A percentile compares a stretch with the other conserved stretches of the same genome.
Conservation (phyloP, 2,329 filamentous ascomycete genomes). For the Fusarium luffae region DNA sequence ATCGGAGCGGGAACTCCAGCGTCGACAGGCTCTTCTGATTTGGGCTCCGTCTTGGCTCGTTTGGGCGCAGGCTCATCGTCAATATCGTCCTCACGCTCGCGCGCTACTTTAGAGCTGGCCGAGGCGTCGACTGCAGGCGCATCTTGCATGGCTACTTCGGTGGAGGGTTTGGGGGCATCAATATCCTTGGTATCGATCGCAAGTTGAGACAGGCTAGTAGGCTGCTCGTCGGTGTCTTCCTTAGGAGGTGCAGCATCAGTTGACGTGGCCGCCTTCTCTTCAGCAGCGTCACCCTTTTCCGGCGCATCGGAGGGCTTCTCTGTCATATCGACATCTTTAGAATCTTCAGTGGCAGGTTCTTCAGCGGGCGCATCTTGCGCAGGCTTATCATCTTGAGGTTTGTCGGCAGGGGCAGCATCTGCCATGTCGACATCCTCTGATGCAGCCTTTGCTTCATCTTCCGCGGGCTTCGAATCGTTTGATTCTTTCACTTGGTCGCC, state of each 20-base stretch:
- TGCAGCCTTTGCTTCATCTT: background rate
- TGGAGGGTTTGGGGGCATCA: constrained; percentile 44
- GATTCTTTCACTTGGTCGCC: constrained; percentile 10
- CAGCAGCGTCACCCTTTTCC: constrained; percentile 30
- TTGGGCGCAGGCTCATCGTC: constrained; percentile 77
- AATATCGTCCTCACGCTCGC: constrained; percentile 81
- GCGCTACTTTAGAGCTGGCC: constrained; percentile 69
- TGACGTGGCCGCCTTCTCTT: constrained; percentile 23
- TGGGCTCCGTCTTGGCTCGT: constrained; percentile 77
- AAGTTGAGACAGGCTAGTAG: constrained; percentile 54
- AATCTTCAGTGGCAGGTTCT: constrained; percentile 13
- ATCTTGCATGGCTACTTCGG: constrained; percentile 66
- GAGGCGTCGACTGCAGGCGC: constrained; percentile 50
- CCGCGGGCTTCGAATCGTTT: constrained; percentile 7
- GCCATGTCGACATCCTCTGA: constrained; percentile 33
- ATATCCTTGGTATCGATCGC: constrained; percentile 52
- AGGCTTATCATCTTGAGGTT: constrained; percentile 16
- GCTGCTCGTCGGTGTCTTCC: constrained; percentile 52
- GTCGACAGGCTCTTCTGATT: constrained; percentile 52
- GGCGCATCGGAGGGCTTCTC: constrained; percentile 36
- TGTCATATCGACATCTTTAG: constrained; percentile 45
- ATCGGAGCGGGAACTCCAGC: constrained; percentile 15
- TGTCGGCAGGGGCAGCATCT: constrained; percentile 18
- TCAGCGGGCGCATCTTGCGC: constrained; percentile 8
- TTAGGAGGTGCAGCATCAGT: constrained; percentile 40